Conservation (phyloP, 2,329 filamentous ascomycete genomes). For the Stemphylium beticola region DNA sequence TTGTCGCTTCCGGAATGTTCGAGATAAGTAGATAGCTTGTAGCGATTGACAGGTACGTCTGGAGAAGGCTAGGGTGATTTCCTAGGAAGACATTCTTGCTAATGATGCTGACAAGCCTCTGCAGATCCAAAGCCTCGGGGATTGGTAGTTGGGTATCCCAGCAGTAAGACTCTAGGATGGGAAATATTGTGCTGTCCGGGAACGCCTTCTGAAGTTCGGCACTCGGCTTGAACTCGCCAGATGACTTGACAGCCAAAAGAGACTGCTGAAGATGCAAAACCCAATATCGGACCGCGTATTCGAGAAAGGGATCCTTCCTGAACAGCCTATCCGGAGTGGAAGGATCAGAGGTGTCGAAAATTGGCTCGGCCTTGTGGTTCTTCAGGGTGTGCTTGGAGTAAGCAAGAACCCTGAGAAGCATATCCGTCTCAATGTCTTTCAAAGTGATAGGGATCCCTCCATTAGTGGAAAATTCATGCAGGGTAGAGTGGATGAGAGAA, state of each 20-base stretch:
- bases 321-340: conserved; percentile 52
- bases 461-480: conserved; percentile 54
- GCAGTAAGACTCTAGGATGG: conserved; percentile 58
- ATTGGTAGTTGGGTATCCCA: conserved; percentile 56
- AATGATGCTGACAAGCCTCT: conserved; percentile 54
- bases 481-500: conserved; percentile 49
- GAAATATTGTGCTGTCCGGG: conserved; percentile 54
- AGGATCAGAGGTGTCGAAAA: conserved; percentile 50
- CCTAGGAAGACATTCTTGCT: conserved; percentile 54
- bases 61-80: conserved; percentile 55
- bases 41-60: conserved; percentile 57
- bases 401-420: conserved; percentile 52
- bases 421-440: conserved; percentile 55
- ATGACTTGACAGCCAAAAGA: conserved; percentile 50
- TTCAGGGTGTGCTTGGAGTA: conserved; percentile 54
- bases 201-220: conserved; percentile 55
- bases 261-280: conserved; percentile 55
- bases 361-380: conserved; percentile 48
- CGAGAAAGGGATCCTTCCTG: conserved; percentile 51
- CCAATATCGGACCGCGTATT: conserved; percentile 58
- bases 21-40: conserved; percentile 50
- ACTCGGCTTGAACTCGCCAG: conserved; percentile 52
- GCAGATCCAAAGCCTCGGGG: conserved; percentile 53
- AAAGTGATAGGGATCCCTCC: conserved; percentile 57
- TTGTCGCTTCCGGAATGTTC: conserved; percentile 35